Conservation (phyloP, 2,329 filamentous ascomycete species). For the Penicillium sp. region DNA sequence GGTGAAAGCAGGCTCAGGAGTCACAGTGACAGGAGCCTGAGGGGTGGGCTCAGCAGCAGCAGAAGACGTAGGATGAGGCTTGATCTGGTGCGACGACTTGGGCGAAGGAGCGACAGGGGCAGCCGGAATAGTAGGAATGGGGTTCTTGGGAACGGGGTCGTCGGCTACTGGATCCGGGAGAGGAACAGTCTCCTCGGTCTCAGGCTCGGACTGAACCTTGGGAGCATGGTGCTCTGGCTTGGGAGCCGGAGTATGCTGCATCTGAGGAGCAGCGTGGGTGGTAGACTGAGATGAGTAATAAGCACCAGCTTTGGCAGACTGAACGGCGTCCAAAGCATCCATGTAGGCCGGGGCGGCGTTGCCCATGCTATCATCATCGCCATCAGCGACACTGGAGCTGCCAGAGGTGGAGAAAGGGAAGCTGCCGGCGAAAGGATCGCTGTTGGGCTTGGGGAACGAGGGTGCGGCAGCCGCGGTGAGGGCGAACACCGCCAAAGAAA, state of each 20-base stretch:
- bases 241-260: neutral
- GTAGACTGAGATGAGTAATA: slow-evolving; percentile 4
- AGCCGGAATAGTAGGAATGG: slow-evolving; percentile 3
- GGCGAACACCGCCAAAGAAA: slow-evolving; percentile 28
- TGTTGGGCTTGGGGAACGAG: slow-evolving; percentile 6
- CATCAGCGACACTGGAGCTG: slow-evolving; percentile 5
- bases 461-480: slow-evolving; percentile 28
- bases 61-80: neutral
- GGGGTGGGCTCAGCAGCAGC: neutral
- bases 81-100: neutral
- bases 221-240: neutral
- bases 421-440: slow-evolving; percentile 8
- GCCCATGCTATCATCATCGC: slow-evolving; percentile 12
- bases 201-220: neutral
- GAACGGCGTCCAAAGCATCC: slow-evolving; percentile 12
- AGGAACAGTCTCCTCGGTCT: neutral
- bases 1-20: neutral
- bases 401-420: slow-evolving; percentile 17
- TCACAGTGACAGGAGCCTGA: neutral
- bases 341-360: slow-evolving; percentile 15
- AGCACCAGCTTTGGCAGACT: slow-evolving; percentile 2
- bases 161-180: neutral
- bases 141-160: neutral
- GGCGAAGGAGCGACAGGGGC: neutral
- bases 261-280: neutral